Base-by-base conservation (phyloP, 306 rosid species). In the Rosa rugosa region DNA sequence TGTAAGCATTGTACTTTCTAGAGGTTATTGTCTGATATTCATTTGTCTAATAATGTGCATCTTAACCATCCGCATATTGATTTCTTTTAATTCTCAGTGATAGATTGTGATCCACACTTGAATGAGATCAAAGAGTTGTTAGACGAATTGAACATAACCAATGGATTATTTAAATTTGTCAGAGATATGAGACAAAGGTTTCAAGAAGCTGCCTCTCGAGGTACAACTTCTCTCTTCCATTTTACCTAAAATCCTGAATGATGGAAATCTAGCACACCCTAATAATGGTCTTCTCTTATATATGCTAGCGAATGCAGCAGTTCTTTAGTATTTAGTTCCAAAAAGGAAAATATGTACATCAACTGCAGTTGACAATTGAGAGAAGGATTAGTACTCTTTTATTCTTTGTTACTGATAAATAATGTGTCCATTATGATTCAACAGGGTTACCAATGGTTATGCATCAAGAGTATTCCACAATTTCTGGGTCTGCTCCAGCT, bases 101-200 rank as follows among this genome's bases (percentile, higher is more conserved):
- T 93, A 80, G 88, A 87, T 51, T 95, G 98, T 83, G 85, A 84
- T 81, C 97, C 93, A 66, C 86, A 83, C 72, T 82, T 92, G 82
- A 47, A 77, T 71, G 89, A 79, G 81, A 87, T 76, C 59, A 60
- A 90, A 80, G 96, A 82, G 83, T 84, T 91, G 89, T 79, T 90
- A 73, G 79, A 66, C 18, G 93, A 91, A 76, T 83, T 95, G 83
- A 95, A 92, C 89, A 87, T 85, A 86, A 90, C 96, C 80, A 90
- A 95, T 69, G 96, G 87, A 62, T 84, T 95, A 69, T 91, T 91
- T 82, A 90, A 90, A 82, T 93, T 91, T 83, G 98, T 93, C 77
- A 89, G 91, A 86, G 82, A 84, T 44, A 90, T 91, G 90, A 95
- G 99, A 86, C 90, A 70, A 79, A 90, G 77, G 84, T 93, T 95